Evolutionary conservation across 176 grass and related monocot genomes (phyloP).

Genomic region (Bromus sterilis): DNA sequence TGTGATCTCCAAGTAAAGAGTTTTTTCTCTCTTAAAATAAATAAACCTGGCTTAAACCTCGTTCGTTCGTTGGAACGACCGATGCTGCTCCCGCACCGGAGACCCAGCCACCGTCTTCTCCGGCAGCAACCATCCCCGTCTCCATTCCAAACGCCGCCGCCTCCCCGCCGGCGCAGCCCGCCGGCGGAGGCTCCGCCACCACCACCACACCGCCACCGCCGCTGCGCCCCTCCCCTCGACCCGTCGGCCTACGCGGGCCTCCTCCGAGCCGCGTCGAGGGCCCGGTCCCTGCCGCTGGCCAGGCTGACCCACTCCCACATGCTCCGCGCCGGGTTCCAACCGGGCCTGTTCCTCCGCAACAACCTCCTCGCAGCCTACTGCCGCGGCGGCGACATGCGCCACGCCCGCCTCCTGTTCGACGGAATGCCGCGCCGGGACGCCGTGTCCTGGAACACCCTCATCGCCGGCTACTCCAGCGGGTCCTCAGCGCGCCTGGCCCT

Average conservation of each 20-base stretch:
- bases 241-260: slow-evolving; percentile 34
- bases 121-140: background rate
- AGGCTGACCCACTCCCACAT: slow-evolving; percentile 62
- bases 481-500: background rate
- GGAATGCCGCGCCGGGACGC: slow-evolving; percentile 46
- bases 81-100: background rate
- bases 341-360: slow-evolving; percentile 41
- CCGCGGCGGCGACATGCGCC: slow-evolving; percentile 25
- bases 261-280: slow-evolving; percentile 29
- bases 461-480: slow-evolving; percentile 33
- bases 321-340: slow-evolving; percentile 39
- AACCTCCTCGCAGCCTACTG: slow-evolving; percentile 36
- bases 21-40: too few species aligned
- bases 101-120: background rate
- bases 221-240: background rate
- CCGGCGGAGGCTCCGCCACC: background rate
- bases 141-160: background rate
- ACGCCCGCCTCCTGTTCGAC: slow-evolving; percentile 50
- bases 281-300: slow-evolving; percentile 31
- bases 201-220: background rate
- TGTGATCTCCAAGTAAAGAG: background rate
- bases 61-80: background rate
- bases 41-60: background rate
- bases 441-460: slow-evolving; percentile 59
- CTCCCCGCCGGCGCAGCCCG: background rate